Base-by-base conservation (phyloP, 768 basidiomycete genomes). In the Boletus tylopilopsis region DNA sequence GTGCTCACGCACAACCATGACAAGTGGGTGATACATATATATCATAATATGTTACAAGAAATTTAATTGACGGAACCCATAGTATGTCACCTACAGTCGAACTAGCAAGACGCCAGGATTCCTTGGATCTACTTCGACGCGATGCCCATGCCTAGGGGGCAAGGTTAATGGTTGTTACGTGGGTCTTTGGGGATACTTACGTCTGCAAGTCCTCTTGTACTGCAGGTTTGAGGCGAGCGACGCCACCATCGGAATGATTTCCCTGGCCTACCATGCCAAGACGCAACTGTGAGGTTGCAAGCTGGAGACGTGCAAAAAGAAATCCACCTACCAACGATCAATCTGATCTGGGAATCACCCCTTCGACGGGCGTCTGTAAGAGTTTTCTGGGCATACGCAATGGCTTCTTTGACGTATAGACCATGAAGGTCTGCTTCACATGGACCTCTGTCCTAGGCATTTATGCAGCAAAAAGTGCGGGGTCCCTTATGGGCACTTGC, bases 381-480 rank as follows among this genome's bases (percentile, higher is more conserved):
- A 10, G 89, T 87, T 16, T 67, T 57, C 60, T 96, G 87, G 0
- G 87, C 82, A 50, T 78, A 78, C 34, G 76, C 66, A 45, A 95
- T 83, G 13, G 93, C 90, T 69, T 98, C 95, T 62, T 90, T 90
- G 50, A 95, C 93, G 65, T 87, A 94, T 5, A 97, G 74, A 8
- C 92, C 92, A 64, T 97, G 94, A 35, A 97, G 72, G 68, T 97
- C 95, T 40, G 96, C 73, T 66, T 92, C 84, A 2, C 83, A 83
- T 3, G 77, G 73, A 47, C 75, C 66, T 38, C 79, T 85, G 54
- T 85, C 79, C 80, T 85, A 57, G 24, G 46, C 44, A 19, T n/a
- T 3, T 16, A 2, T 60, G 33, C 27, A 51, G 30, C 44, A 36
- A 44, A 40, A 21, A 13, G 29, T 30, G 12, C 12, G 29, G 13